Evolutionary conservation across 2,329 filamentous ascomycete genomes (phyloP).

Genomic region (Diaporthe sp.): DNA sequence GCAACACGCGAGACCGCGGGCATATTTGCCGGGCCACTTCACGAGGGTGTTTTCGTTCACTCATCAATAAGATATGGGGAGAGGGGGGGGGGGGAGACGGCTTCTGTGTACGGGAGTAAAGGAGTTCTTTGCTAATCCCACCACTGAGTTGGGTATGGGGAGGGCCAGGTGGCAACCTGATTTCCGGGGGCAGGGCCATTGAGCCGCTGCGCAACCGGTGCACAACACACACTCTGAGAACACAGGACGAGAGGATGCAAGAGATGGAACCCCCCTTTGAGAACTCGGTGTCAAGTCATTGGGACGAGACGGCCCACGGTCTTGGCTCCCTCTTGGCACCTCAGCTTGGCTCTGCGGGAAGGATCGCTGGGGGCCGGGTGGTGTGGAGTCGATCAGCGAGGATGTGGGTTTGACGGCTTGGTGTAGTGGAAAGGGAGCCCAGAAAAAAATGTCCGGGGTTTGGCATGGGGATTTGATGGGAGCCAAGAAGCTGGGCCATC

Average conservation of each 20-base stretch:
- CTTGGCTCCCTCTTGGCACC: slow-evolving; percentile 31
- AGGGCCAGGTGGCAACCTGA: neutral
- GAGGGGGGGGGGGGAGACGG: neutral
- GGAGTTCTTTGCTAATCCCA: neutral
- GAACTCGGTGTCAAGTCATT: slow-evolving; percentile 34
- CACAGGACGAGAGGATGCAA: neutral
- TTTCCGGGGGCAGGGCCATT: neutral
- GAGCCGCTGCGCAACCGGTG: neutral
- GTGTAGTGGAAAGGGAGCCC: neutral
- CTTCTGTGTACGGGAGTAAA: slow-evolving; percentile 8
- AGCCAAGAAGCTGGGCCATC: slow-evolving; percentile 33
- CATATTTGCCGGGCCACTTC: neutral
- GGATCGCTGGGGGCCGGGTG: slow-evolving; percentile 12
- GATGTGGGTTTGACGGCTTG: slow-evolving; percentile 18
- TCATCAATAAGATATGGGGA: neutral
- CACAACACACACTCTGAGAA: neutral
- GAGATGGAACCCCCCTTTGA: neutral
- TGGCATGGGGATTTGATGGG: neutral
- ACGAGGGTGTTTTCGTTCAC: neutral
- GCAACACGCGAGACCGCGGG: neutral
- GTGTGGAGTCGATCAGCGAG: slow-evolving; percentile 28
- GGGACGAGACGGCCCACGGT: slow-evolving; percentile 15
- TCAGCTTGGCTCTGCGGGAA: slow-evolving; percentile 36
- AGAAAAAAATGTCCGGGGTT: slow-evolving; percentile 5
- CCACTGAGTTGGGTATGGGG: neutral